Base-by-base conservation (phyloP, 2,329 filamentous ascomycete genomes). In the Boeremia exigua region DNA sequence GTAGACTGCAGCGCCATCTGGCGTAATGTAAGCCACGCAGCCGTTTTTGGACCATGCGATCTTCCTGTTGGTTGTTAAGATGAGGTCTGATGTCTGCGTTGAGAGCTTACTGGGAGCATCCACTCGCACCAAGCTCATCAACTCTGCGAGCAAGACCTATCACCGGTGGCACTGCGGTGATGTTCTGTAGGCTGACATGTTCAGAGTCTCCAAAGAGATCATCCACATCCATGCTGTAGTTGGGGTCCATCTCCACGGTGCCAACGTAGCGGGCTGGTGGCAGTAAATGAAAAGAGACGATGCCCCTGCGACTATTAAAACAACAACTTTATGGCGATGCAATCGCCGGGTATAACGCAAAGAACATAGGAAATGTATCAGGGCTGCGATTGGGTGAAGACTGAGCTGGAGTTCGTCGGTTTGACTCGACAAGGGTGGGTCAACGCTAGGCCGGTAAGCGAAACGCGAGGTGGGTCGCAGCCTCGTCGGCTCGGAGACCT, bases 11-110 rank as follows among this genome's bases (percentile, higher is more conserved):
- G 83, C 83, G 27, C 90, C 89, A 75, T 93, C 89, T 14, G 85
- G 78, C 17, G 88, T 85, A 62, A 98, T 89, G 49, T 88, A 89
- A 27, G 93, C 93, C 63, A 98, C 91, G 56, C 88, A 92, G 38
- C 94, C 94, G 58, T 87, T 85, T 67, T 88, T 92, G 10, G 94
- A 96, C 93, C 94, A 98, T 28, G 90, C 87, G 49, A 97, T 84
- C 61, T 86, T 86, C 72, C 92, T 96, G 55, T 23, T 15, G 19
- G 34, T 6, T 28, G 43, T 68, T 25, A 49, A n/a, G 14, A 6
- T 8, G 8, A n/a, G 12, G 15, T 32, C 11, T 10, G 10, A 10
- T 45, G 15, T 19, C 11, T 25, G 9, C 29, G 29, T 23, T 25
- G 6, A 4, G 11, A 23, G 6, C 87, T 78, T 85, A 95, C 92